These are phyloP conservation scores for Naematelia encephala DNA, from an alignment of 768 basidiomycete species.

Conservation along the genomic window DNA sequence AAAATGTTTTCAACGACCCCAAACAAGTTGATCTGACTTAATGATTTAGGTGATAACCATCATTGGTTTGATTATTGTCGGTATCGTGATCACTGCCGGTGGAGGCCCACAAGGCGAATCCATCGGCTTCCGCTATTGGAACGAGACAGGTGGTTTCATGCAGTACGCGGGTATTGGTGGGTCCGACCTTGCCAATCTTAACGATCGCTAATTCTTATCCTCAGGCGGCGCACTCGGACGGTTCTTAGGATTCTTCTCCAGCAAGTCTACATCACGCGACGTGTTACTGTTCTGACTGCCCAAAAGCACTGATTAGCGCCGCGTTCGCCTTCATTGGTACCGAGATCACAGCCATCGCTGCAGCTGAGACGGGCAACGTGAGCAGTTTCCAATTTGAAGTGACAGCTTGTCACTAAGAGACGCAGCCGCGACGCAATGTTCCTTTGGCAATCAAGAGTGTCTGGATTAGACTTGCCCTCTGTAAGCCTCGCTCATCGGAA, in stretches of 20 bases:
- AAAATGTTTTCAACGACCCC: no score
- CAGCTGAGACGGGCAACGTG: conserved; percentile 33
- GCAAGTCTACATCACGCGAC: not conserved
- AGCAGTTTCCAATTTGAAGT: not conserved
- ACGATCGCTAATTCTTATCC: not conserved
- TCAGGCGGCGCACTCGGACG: conserved; percentile 11
- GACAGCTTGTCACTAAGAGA: no score
- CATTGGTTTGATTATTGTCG: conserved; percentile 33
- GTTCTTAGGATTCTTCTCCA: conserved; percentile 62
- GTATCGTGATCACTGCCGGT: not conserved
- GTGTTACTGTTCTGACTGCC: no score
- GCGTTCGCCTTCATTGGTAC: conserved; percentile 80
- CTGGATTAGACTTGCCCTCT: not conserved
- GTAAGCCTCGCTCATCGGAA: not conserved
- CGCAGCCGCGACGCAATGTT: conserved; percentile 1
- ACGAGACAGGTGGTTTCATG: conserved; percentile 73
- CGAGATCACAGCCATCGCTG: conserved; percentile 64
- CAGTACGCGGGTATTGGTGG: conserved; percentile 62
- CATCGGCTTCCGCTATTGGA: conserved; percentile 30
- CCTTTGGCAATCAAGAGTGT: conserved; percentile 3
- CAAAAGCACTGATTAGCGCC: not conserved
- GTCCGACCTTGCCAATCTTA: conserved; percentile 56
- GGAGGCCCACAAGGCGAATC: conserved; percentile 3
- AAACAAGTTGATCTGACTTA: not conserved
- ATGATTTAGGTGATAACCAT: conserved; percentile 12